Evolutionary conservation across 1,139 yeast genomes (phyloP).

Genomic region (Geotrichum macrosporum): DNA sequence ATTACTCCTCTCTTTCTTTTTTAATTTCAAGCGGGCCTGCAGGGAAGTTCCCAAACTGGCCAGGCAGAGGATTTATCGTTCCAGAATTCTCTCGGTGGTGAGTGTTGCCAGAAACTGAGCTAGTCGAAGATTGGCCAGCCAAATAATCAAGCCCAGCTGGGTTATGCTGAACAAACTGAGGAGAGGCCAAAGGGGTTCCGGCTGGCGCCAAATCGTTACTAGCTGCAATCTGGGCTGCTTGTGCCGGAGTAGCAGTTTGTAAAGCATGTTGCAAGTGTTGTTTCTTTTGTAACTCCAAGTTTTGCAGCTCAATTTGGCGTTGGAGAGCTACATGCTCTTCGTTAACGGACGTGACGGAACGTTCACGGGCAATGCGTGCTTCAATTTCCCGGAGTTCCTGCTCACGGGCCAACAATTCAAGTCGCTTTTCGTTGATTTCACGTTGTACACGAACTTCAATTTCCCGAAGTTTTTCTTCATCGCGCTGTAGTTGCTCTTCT

Average conservation of each 20-base stretch:
- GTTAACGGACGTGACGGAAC: conserved; percentile 17
- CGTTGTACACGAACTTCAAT: conserved; percentile 69
- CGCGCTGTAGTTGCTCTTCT: conserved; percentile 42
- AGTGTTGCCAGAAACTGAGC: too few relatives aligned
- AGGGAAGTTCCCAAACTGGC: too few relatives aligned
- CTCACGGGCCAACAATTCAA: conserved; percentile 82
- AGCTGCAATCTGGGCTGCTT: not conserved
- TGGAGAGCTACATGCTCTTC: conserved; percentile 17
- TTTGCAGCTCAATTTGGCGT: conserved; percentile 18
- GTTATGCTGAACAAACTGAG: too few relatives aligned
- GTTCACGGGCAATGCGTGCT: conserved; percentile 51
- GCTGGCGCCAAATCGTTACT: not conserved
- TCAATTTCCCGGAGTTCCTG: conserved; percentile 81
- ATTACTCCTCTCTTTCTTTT: too few relatives aligned
- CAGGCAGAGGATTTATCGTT: too few relatives aligned
- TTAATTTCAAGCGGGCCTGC: too few relatives aligned
- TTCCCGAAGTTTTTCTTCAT: conserved; percentile 36
- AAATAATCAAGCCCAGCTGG: too few relatives aligned
- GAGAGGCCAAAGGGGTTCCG: not conserved
- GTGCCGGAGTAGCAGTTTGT: not conserved
- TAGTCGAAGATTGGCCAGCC: too few relatives aligned
- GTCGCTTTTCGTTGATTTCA: conserved; percentile 77
- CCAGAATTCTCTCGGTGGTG: too few relatives aligned
- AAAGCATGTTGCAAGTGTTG: not conserved
- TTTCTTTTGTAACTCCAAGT: conserved; percentile 6